Conservation (phyloP, 352 stramenopile genomes). For the Detonula confervacea region DNA sequence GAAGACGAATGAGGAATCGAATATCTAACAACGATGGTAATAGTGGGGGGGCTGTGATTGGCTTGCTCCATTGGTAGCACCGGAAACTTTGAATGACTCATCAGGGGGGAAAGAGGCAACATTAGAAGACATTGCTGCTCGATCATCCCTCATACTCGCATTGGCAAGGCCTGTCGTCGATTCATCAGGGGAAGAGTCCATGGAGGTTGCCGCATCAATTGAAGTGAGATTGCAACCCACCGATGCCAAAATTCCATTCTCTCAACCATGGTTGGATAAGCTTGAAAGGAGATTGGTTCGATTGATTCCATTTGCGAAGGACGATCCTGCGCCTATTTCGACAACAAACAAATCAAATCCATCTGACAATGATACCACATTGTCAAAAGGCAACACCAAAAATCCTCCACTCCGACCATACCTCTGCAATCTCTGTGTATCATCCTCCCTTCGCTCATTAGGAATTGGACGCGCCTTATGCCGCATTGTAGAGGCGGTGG, state of each 20-base stretch:
- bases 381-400: constrained; percentile 12
- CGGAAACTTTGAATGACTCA: constrained; percentile 19
- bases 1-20: no score
- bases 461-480: constrained; percentile 71
- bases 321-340: constrained; percentile 2
- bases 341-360: no score
- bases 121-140: constrained; percentile 54
- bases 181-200: constrained; percentile 25
- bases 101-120: constrained; percentile 4
- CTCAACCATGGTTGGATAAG: constrained; percentile 76
- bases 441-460: constrained; percentile 56
- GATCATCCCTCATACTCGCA: constrained; percentile 73
- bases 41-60: constrained; percentile 25
- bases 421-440: constrained; percentile 81
- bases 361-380: background rate
- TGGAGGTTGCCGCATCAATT: constrained; percentile 75
- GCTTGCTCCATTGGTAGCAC: constrained; percentile 43
- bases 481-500: constrained; percentile 76
- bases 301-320: constrained; percentile 48
- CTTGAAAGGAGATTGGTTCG: constrained; percentile 66
- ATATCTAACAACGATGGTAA: constrained; percentile 40
- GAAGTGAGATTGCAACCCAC: constrained; percentile 72
- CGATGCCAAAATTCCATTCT: constrained; percentile 84
- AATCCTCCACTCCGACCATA: no score
- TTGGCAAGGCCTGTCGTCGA: constrained; percentile 50